These are phyloP conservation scores for Dendrothele bispora DNA, from an alignment of 768 basidiomycete species.

Conservation along the genomic window DNA sequence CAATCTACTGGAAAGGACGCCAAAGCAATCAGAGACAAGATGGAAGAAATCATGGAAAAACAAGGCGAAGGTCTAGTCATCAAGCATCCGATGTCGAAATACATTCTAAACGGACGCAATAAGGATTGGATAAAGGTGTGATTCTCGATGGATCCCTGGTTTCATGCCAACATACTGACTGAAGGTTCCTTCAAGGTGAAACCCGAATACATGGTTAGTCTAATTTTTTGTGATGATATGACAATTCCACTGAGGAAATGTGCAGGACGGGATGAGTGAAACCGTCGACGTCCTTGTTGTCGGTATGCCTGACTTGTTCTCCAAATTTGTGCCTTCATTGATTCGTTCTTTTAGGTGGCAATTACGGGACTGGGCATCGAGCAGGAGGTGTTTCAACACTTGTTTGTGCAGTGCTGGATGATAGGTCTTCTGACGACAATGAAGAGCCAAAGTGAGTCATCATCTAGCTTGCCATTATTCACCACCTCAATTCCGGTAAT, in stretches of 20 bases:
- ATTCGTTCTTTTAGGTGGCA: constrained; percentile 54
- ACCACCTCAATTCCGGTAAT: neutral
- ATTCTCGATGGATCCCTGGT: neutral
- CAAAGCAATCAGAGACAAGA: constrained; percentile 74
- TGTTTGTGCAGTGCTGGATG: constrained; percentile 86
- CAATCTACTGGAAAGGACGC: constrained; percentile 76
- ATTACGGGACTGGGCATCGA: constrained; percentile 85
- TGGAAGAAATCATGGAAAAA: constrained; percentile 81
- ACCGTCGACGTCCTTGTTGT: constrained; percentile 91
- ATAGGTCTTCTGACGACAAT: constrained; percentile 52
- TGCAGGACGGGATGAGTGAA: constrained; percentile 87
- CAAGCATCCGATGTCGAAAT: constrained; percentile 80
- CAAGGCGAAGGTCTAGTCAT: constrained; percentile 94
- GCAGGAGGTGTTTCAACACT: constrained; percentile 89
- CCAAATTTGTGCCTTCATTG: neutral
- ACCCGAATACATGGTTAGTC: constrained; percentile 79
- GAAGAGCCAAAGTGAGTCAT: constrained; percentile 60
- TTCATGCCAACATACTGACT: neutral
- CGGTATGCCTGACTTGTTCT: constrained; percentile 54
- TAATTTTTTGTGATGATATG: neutral
- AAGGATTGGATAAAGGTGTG: constrained; percentile 90
- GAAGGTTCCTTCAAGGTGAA: constrained; percentile 65
- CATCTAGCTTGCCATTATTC: neutral
- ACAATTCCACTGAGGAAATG: neutral
- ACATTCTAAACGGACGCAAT: constrained; percentile 84